Evolutionary conservation across 2,329 filamentous ascomycete genomes (phyloP), one percentile per base, ranked within the genome.

Genomic region (Ascomycota sp.): DNA sequence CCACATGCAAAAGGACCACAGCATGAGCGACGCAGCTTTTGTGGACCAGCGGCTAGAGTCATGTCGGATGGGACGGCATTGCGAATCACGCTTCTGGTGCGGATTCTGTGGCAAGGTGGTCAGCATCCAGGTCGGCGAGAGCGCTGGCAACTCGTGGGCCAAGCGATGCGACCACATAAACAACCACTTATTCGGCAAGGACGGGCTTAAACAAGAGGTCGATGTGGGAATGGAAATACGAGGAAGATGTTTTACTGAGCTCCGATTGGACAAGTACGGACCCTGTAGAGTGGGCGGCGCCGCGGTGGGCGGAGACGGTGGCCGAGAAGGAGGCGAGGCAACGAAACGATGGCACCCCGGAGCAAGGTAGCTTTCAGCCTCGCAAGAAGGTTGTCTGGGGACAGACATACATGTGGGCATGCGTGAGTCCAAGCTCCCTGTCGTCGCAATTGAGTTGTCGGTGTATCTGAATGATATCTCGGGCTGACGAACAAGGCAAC

Each of bases 31-130:
- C 17, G 24, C 33, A 1, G 38, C 40, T 6, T 30, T 39, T 2
- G 25, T 63, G 1, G 55, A 64, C 1, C 40, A 46, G 2, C 63
- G 59, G 33, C 42, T 70, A 2, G 58, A 64, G 20, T 53, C 48
- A 5, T 68, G 67, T 38, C 65, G 65, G 6, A 65, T 80, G 20
- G 75, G 75, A 0, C 58, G 65, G 10, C 73, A 76, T 34, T 67
- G 63, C 20, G 69, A 75, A 38, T 52, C 55, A 2, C 58, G 63
- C 5, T 93, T 82, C 50, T 93, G 83, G 83, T 93, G 85, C 43
- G 83, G 83, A 0, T 92, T 93, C 46, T 93, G 82, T 46, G 43
- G 53, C 11, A 42, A 51, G 12, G 57, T 71, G 13, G 53, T 81
- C 10, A 47, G 55, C n/a, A 56, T 72, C 19, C 46, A 54, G n/a